These are phyloP conservation scores for Aspergillus caelatus DNA, from an alignment of 2,329 filamentous ascomycete genomes.

Conservation along the genomic window DNA sequence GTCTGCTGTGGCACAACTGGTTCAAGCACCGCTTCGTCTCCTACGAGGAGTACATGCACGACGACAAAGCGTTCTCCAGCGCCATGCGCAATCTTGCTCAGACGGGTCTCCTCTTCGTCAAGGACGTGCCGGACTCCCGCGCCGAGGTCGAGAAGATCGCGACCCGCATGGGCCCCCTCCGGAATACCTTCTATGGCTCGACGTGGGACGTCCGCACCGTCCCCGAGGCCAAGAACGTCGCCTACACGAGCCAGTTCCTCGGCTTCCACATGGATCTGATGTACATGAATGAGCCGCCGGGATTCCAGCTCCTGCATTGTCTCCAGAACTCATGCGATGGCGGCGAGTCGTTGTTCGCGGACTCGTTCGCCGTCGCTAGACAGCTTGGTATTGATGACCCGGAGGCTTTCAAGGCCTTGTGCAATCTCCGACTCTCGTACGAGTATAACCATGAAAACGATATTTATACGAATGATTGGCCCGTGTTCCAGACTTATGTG, in stretches of 20 bases:
- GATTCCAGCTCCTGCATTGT: slow-evolving; percentile 87
- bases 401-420: slow-evolving; percentile 41
- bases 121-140: slow-evolving; percentile 70
- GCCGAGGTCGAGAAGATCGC: slow-evolving; percentile 69
- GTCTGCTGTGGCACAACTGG: slow-evolving; percentile 40
- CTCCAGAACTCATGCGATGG: slow-evolving; percentile 77
- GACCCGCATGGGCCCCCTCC: slow-evolving; percentile 72
- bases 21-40: slow-evolving; percentile 57
- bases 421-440: slow-evolving; percentile 56
- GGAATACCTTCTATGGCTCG: slow-evolving; percentile 86
- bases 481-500: slow-evolving; percentile 52
- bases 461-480: slow-evolving; percentile 62
- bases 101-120: slow-evolving; percentile 77
- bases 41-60: slow-evolving; percentile 71
- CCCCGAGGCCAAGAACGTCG: slow-evolving; percentile 83
- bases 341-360: slow-evolving; percentile 84
- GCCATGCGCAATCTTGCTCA: slow-evolving; percentile 65
- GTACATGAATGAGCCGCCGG: slow-evolving; percentile 78
- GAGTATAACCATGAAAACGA: slow-evolving; percentile 69
- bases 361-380: slow-evolving; percentile 66
- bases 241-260: slow-evolving; percentile 80
- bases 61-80: slow-evolving; percentile 59
- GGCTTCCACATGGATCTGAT: slow-evolving; percentile 93
- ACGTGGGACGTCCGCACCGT: slow-evolving; percentile 90
- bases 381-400: slow-evolving; percentile 19